Evolutionary conservation across 495 filamentous ascomycete species (phyloP), one percentile per base, ranked within the genome.

Genomic region (Aspergillus indologenus): DNA sequence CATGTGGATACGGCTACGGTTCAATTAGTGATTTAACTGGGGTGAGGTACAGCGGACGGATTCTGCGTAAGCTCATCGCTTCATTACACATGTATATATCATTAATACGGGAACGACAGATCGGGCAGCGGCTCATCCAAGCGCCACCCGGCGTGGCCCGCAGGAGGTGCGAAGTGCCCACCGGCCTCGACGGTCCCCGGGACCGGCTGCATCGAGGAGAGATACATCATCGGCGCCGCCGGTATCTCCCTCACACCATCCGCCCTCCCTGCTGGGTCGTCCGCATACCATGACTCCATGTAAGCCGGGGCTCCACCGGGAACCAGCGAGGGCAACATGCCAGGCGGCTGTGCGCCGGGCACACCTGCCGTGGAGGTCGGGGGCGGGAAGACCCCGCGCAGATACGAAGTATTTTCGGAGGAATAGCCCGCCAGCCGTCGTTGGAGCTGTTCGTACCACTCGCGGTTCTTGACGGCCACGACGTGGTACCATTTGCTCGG

Each of bases 401-500:
- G 47, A 50, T 50, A 50, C 15, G 47, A 29, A 14, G 20, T 11
- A 20, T 18, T 50, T 3, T 50, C 47, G 1, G 15, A 2, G 1
- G 47, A 26, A n/a, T 8, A 26, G 23, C 18, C 22, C 22, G 26
- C 26, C 14, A 50, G 11, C n/a, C 47, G 47, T 23, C 22, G 15
- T 9, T 50, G 47, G 8, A 50, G 47, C 47, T 50, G 19, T 9
- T 50, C 47, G n/a, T 50, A 50, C 47, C 47, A 50, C 14, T 50
- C 47, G 17, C 47, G 47, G 23, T 50, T 50, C 47, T 50, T 50
- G 47, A 50, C 47, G 2, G 47, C 47, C 15, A 50, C 23, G 23
- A 50, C 22, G 14, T 50, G 23, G 21, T 50, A 19, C 47, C 47
- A 50, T 29, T 50, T 50, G 47, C 47, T 50, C 23, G 47, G 47